These are phyloP conservation scores for Handroanthus guayacan DNA, from an alignment of 257 asterid species.

Conservation along the genomic window DNA sequence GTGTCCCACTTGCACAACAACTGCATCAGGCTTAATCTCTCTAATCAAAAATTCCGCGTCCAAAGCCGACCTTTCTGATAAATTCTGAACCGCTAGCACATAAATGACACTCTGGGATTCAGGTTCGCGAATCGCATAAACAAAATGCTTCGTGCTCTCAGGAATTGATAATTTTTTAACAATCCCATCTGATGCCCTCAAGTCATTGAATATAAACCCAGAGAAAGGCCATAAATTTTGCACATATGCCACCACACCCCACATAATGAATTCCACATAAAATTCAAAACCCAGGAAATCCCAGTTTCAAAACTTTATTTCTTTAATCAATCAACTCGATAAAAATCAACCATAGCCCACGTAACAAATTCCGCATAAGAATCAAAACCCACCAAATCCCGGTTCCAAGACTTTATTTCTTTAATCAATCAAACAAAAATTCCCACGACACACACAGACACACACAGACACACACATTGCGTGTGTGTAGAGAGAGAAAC, in stretches of 20 bases:
- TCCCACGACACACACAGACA: constrained; percentile 16
- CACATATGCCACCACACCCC: constrained; percentile 55
- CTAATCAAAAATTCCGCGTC: constrained; percentile 83
- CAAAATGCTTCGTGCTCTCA: constrained; percentile 77
- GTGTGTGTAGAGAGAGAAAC: not conserved
- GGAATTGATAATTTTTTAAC: constrained; percentile 74
- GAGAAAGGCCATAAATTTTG: constrained; percentile 83
- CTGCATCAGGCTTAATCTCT: constrained; percentile 88
- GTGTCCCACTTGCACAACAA: constrained; percentile 76
- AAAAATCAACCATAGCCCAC: constrained; percentile 48
- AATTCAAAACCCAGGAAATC: constrained; percentile 15
- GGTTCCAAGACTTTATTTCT: not conserved
- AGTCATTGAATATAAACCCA: constrained; percentile 54
- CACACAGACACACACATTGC: not conserved
- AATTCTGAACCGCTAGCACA: constrained; percentile 77
- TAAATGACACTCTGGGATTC: constrained; percentile 68
- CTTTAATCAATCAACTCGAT: constrained; percentile 23
- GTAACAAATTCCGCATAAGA: constrained; percentile 32
- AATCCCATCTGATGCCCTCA: constrained; percentile 72
- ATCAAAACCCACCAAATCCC: no score
- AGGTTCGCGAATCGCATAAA: constrained; percentile 77
- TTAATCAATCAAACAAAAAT: constrained; percentile 28
- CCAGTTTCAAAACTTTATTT: not conserved
- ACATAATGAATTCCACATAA: constrained; percentile 43
- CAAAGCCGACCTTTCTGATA: constrained; percentile 78